Conservation (phyloP, 306 rosid species). For the Trifolium dubium region DNA sequence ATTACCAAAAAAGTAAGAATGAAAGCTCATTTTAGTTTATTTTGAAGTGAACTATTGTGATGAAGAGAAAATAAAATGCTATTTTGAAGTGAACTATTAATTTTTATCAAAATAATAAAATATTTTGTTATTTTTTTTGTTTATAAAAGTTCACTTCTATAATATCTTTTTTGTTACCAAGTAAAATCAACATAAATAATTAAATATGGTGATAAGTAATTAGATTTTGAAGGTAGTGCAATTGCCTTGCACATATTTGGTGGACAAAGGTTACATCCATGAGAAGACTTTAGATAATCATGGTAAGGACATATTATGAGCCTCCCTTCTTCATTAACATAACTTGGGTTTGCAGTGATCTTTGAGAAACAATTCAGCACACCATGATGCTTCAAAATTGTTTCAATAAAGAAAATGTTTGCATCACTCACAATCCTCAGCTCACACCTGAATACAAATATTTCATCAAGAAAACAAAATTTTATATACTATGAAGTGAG, state of each 20-base stretch:
- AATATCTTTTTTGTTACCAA: too few relatives aligned
- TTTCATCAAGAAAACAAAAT: neutral
- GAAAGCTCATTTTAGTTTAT: too few relatives aligned
- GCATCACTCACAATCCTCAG: constrained; percentile 71
- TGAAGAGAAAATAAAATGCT: too few relatives aligned
- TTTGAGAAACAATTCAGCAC: constrained; percentile 58
- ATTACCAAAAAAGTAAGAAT: too few relatives aligned
- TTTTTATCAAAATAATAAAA: too few relatives aligned
- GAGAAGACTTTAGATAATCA: constrained; percentile 63
- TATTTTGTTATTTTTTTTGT: too few relatives aligned
- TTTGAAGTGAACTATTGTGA: too few relatives aligned
- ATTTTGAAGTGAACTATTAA: too few relatives aligned
- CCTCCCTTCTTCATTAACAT: constrained; percentile 57
- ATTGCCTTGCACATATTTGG: constrained; percentile 83
- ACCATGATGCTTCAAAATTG: constrained; percentile 63
- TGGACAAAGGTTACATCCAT: constrained; percentile 70
- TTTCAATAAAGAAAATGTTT: constrained; percentile 63
- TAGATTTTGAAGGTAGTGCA: neutral
- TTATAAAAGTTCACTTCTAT: too few relatives aligned
- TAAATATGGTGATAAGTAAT: neutral
- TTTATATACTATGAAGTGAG: neutral
- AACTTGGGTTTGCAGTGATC: constrained; percentile 61
- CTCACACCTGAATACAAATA: constrained; percentile 58
- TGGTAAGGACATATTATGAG: constrained; percentile 63
- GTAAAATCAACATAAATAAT: too few relatives aligned